These are phyloP conservation scores for Ilex aquifolium DNA, from an alignment of 257 asterid species.

Conservation along the genomic window DNA sequence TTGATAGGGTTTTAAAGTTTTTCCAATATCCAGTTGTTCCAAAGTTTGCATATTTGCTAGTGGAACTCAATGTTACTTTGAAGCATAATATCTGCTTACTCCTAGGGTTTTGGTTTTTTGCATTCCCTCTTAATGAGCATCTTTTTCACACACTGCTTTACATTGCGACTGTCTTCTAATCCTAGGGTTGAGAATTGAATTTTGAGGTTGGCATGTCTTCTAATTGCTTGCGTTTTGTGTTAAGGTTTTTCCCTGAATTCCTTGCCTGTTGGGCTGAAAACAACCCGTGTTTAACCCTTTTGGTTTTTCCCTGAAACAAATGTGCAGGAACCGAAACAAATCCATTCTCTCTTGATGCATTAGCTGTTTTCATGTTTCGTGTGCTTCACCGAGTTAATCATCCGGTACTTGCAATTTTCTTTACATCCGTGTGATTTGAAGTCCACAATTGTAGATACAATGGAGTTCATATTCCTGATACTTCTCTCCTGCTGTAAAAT, in stretches of 20 bases:
- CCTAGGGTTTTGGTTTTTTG: background rate
- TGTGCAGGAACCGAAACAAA: slow-evolving; percentile 78
- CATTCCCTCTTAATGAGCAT: background rate
- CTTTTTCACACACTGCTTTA: background rate
- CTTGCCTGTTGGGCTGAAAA: background rate
- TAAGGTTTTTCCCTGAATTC: background rate
- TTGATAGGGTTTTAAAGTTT: no score
- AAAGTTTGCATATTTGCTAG: background rate
- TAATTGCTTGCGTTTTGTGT: slow-evolving; percentile 9
- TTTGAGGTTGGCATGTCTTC: background rate
- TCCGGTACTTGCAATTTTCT: slow-evolving; percentile 53
- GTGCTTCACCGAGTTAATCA: slow-evolving; percentile 85
- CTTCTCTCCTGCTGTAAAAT: slow-evolving; percentile 20
- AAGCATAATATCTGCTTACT: background rate
- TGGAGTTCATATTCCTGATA: slow-evolving; percentile 12
- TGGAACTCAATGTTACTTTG: background rate
- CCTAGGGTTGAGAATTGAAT: no score
- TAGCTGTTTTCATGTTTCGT: slow-evolving; percentile 79
- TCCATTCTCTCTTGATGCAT: slow-evolving; percentile 88
- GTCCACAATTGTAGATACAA: slow-evolving; percentile 1
- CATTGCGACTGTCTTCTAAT: no score
- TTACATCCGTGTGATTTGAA: slow-evolving; percentile 8
- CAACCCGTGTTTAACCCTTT: background rate
- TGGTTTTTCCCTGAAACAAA: slow-evolving; percentile 10
- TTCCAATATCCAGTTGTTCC: no score